Percentiles rank a stretch among this genome's conserved stretches.
Evolutionary conservation across 179 eudicot species (phyloP).

Genomic region (Camellia oleifera): DNA sequence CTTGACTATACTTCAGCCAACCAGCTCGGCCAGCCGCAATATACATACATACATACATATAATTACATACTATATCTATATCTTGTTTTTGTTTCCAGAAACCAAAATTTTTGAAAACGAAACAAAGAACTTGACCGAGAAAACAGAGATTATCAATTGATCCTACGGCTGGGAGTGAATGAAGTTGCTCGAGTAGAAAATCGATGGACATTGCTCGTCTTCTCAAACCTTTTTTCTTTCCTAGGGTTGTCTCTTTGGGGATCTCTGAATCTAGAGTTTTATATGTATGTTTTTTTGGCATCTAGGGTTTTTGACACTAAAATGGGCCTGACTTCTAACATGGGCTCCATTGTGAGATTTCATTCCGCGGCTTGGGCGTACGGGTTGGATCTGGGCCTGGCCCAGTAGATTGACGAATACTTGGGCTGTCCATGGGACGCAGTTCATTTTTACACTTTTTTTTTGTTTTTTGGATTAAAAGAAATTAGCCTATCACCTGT

Average conservation of each 20-base stretch:
- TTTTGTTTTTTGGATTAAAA: no score
- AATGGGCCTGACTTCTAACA: not conserved
- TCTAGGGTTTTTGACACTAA: not conserved
- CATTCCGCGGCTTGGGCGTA: no score
- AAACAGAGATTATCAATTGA: not conserved
- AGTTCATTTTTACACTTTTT: no score
- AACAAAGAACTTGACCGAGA: no score
- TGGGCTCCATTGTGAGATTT: no score
- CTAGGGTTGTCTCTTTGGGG: not conserved
- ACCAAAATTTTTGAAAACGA: not conserved
- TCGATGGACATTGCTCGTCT: not conserved
- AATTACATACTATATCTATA: no score
- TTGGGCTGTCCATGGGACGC: no score
- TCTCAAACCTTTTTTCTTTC: no score
- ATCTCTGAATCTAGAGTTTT: not conserved
- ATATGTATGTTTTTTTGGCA: not conserved
- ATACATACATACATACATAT: no score
- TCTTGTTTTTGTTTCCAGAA: not conserved
- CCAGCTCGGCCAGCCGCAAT: conserved; percentile 26
- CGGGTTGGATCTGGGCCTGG: no score
- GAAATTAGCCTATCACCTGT: no score
- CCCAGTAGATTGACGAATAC: no score
- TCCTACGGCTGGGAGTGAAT: not conserved
- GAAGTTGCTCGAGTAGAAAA: not conserved
- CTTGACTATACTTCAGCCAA: conserved; percentile 15